Evolutionary conservation across 495 filamentous ascomycete genomes (phyloP).

Genomic region (Aspergillus sclerotioniger): DNA sequence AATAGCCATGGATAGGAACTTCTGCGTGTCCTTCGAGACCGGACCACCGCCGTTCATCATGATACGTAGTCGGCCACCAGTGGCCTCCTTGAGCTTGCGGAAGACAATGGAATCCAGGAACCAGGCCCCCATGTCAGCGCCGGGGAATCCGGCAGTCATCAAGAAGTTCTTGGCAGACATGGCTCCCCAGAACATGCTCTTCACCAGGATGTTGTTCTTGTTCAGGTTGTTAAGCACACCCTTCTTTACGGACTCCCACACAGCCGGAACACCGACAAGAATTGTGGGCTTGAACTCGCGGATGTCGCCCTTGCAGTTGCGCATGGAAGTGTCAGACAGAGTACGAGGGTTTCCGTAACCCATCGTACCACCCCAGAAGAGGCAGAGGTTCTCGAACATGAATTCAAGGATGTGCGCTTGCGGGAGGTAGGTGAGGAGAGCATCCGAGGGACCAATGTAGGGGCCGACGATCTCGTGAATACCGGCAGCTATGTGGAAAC

Average conservation of each 20-base stretch:
- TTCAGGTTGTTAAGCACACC: conserved; percentile 87
- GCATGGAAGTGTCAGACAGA: conserved; percentile 82
- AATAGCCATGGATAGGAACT: conserved; percentile 85
- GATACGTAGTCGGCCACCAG: conserved; percentile 75
- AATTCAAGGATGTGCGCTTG: conserved; percentile 95
- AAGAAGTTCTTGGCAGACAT: conserved; percentile 80
- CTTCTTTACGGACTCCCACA: conserved; percentile 98
- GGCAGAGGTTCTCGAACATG: conserved; percentile 89
- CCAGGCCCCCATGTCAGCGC: conserved; percentile 56
- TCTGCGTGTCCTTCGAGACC: conserved; percentile 80
- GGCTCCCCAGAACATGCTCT: conserved; percentile 90
- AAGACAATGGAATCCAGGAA: conserved; percentile 77
- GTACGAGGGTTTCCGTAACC: conserved; percentile 96
- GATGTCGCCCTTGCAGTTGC: conserved; percentile 95
- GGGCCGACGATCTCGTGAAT: conserved; percentile 80
- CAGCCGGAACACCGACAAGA: conserved; percentile 91
- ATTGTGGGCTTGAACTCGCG: conserved; percentile 89
- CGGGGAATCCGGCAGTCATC: conserved; percentile 72
- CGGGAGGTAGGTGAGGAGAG: conserved; percentile 86
- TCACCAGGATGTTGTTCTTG: conserved; percentile 66
- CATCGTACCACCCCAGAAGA: conserved; percentile 96
- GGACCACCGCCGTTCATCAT: conserved; percentile 87
- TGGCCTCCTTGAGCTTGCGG: conserved; percentile 89
- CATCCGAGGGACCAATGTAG: conserved; percentile 84
- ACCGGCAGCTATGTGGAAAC: conserved; percentile 66